Evolutionary conservation across 768 basidiomycete genomes (phyloP), one percentile per base, ranked within the genome.

Genomic region (Rhodotorula graminis): DNA sequence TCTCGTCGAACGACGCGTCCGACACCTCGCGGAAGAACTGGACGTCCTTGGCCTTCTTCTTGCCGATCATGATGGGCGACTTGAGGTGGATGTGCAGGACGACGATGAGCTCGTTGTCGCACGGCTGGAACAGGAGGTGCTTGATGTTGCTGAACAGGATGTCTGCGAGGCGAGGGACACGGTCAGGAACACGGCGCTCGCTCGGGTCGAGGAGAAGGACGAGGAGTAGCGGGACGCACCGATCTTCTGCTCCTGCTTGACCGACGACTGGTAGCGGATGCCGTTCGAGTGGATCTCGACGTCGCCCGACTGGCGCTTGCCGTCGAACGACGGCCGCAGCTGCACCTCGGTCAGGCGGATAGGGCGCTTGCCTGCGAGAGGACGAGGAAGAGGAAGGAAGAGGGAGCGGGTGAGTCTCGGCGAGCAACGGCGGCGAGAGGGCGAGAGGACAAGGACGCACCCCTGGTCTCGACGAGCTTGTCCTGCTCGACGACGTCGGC

Each of bases 11-110:
- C 74, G 94, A 91, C 42, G 95, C 91, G 76, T 99, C 96, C 0
- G 92, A 91, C 14, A 94, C 95, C 83, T 98, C 96, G 16, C 95
- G 90, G 84, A 91, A 93, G 81, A 99, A 97, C 86, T 98, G 96
- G 12, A 98, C 87, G 80, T 99, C 96, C 78, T 91, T 92, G 31
- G 96, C 88, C 82, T 98, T 99, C 83, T 93, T 96, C 84, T 98
- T 98, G 72, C 96, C 95, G 76, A 99, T 91, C 86, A 98, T 95
- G 80, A 99, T 97, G 1, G 96, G 96, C 1, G 92, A 87, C 81
- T 87, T 96, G 63, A 99, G 85, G 80, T 98, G 91, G 63, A 96
- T 82, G 80, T 99, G 96, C 46, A 96, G 87, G 72, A 99, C 89
- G 67, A 96, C 94, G 65, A 97, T 85, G 29, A 98, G 84, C 81